Percentiles rank a stretch among this genome's conserved stretches.
phyloP scores from a whole-genome alignment of 257 asterid genomes.

The Solanum paucissectum region DNA sequence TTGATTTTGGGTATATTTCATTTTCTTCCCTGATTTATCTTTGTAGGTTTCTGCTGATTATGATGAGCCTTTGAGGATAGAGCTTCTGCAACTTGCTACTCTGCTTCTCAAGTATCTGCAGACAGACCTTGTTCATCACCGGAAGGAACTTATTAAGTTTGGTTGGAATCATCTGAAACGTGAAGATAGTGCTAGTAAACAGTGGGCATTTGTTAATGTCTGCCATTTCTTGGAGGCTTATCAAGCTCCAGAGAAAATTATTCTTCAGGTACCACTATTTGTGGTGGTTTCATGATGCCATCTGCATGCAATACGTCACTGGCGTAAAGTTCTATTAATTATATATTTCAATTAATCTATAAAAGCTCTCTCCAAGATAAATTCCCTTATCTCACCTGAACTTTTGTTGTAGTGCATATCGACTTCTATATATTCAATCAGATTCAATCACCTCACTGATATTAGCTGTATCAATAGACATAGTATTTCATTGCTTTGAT shows the following conservation, averaged over 20 bases:
- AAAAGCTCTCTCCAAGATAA: neutral
- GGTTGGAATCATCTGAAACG: conserved; percentile 99
- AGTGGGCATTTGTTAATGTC: conserved; percentile 99
- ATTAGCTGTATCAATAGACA: neutral
- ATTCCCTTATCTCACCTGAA: neutral
- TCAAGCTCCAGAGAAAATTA: conserved; percentile 99
- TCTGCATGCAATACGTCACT: neutral
- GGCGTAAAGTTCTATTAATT: neutral
- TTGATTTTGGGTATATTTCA: neutral
- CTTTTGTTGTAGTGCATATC: neutral
- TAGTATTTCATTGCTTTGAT: neutral
- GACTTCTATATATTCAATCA: neutral
- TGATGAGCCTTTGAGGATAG: conserved; percentile 97
- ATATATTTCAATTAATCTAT: neutral
- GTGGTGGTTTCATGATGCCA: conserved; percentile 5
- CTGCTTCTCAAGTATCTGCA: conserved; percentile 96
- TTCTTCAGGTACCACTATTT: conserved; percentile 59
- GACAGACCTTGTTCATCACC: conserved; percentile 90
- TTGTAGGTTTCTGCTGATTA: conserved; percentile 78
- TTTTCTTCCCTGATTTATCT: neutral
- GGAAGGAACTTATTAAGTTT: conserved; percentile 93
- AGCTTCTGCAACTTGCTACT: conserved; percentile 99
- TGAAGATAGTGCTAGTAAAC: conserved; percentile 99
- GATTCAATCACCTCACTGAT: neutral
- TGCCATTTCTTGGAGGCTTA: conserved; percentile 99